Conservation (phyloP, 1,139 yeast species). For the Hanseniaspora uvarum region DNA sequence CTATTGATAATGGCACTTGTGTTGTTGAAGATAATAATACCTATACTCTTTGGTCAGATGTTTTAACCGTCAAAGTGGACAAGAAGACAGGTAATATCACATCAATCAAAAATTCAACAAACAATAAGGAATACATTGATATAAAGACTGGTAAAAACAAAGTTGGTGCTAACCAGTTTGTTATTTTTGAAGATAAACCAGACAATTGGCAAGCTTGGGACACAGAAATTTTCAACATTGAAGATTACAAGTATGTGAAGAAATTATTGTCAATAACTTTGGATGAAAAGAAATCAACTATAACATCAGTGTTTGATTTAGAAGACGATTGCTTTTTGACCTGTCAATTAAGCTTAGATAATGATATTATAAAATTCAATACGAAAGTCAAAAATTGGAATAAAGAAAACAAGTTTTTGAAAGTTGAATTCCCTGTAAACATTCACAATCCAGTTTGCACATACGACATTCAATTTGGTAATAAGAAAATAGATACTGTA, state of each 20-base stretch:
- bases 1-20: neutral
- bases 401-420: constrained; percentile 75
- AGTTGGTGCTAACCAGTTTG: constrained; percentile 64
- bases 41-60: constrained; percentile 45
- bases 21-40: constrained; percentile 19
- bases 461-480: constrained; percentile 89
- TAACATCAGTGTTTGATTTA: constrained; percentile 40
- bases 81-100: constrained; percentile 51
- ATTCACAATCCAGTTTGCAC: constrained; percentile 64
- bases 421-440: constrained; percentile 89
- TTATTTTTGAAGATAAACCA: constrained; percentile 81
- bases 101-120: constrained; percentile 47
- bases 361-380: constrained; percentile 42
- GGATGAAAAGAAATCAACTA: constrained; percentile 47
- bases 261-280: constrained; percentile 42
- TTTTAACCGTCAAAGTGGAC: constrained; percentile 48
- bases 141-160: constrained; percentile 39
- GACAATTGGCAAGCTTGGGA: constrained; percentile 94
- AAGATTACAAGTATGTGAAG: constrained; percentile 47
- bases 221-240: constrained; percentile 77
- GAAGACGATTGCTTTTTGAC: constrained; percentile 43
- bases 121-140: constrained; percentile 55
- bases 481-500: constrained; percentile 85
- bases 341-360: constrained; percentile 56
- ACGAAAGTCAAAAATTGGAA: constrained; percentile 67